Base-by-base conservation (phyloP, 441 rosid genomes). In the Populus tomentosa region DNA sequence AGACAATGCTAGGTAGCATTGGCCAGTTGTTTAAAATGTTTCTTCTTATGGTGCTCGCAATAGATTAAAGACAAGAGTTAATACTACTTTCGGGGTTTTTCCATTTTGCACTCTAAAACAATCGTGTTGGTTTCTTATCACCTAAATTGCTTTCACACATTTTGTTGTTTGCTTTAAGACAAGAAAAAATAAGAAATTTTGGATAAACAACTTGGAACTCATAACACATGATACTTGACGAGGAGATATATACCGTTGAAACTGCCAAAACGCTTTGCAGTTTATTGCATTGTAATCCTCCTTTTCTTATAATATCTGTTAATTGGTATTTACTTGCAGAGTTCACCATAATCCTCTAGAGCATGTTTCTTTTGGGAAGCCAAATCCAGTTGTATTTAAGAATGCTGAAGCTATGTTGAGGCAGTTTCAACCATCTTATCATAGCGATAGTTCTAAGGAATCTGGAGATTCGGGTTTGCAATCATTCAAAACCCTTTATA, bases 281-380 rank as follows among this genome's bases (percentile, higher is more conserved):
- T 63, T 21, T 63, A n/a, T 63, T 63, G 24, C 2, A 21, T 10
- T 23, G 13, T n/a, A 21, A 50, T 50, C 20, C 56, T 50, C 7
- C 3, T 67, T 50, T n/a, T 62, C 35, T 16, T 74, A 59, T 46
- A 26, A 53, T 26, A 9, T 50, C 76, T 73, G 81, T 26, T 32
- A 32, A 50, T 50, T 50, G 56, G 56, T 50, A 50, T 50, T 65
- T 70, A 20, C 70, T 16, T 88, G 86, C 91, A 94, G 92, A 68
- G 82, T 91, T 74, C 91, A 89, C 81, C 78, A 72, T 13, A 82
- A 79, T 42, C 79, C 85, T 32, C 85, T 94, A 42, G 78, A 76
- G 63, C 93, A 91, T 81, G 85, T 89, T 67, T 86, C 87, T 20
- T 89, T 88, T 77, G 98, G 98, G 78, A 94, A 90, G 79, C 98